A percentile compares a stretch with the other conserved stretches of the same genome.
phyloP scores from a whole-genome alignment of 169 alveolate genomes.

The Plasmodium inui region DNA sequence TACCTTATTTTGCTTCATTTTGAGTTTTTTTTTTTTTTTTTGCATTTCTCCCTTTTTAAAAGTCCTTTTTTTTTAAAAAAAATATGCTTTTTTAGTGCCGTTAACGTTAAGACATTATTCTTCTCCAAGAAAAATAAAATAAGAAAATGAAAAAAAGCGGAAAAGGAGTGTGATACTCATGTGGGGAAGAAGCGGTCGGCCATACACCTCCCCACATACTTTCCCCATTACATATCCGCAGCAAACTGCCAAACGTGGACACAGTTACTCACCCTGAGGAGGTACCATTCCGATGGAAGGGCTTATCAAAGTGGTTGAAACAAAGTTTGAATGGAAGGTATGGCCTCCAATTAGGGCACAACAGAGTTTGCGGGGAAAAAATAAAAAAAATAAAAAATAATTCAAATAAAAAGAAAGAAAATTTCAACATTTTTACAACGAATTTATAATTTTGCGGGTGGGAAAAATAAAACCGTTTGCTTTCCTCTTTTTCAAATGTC shows the following conservation, averaged over 20 bases:
- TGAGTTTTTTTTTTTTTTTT: constrained; percentile 16
- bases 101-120: constrained; percentile 25
- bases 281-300: neutral
- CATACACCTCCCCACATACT: neutral
- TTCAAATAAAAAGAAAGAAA: neutral
- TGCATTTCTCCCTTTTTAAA: constrained; percentile 32
- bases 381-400: no score
- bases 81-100: constrained; percentile 74
- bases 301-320: neutral
- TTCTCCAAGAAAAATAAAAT: constrained; percentile 2
- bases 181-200: neutral
- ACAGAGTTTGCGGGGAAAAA: neutral
- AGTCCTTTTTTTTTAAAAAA: constrained; percentile 23
- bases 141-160: neutral
- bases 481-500: neutral
- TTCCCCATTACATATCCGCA: neutral
- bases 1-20: constrained; percentile 20
- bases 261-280: neutral
- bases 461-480: neutral
- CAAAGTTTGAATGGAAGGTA: neutral
- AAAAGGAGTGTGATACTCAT: neutral
- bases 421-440: neutral
- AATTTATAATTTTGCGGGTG: neutral
- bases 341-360: neutral
- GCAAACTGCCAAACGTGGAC: neutral